Percentiles rank a stretch among this genome's conserved stretches.
Evolutionary conservation across 2,329 filamentous ascomycete genomes (phyloP).

Genomic region (Botrytis paeoniae): DNA sequence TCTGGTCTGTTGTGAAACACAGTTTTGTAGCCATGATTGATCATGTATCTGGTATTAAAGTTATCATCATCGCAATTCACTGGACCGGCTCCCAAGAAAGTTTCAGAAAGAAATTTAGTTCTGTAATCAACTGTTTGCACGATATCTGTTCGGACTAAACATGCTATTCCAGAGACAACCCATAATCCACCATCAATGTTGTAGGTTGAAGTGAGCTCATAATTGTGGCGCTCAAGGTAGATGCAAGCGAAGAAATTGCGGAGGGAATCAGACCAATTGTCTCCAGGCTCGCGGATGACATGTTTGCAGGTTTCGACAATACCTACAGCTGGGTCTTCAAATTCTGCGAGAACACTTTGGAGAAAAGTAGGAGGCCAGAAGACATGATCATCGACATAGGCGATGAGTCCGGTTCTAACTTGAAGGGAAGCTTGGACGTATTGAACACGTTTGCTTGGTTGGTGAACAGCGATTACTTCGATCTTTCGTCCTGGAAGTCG

Average conservation of each 20-base stretch:
- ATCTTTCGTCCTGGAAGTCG: neutral
- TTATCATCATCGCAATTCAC: slow-evolving; percentile 60
- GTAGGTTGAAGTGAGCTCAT: slow-evolving; percentile 55
- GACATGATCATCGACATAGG: slow-evolving; percentile 28
- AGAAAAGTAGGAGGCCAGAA: slow-evolving; percentile 28
- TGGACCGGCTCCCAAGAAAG: slow-evolving; percentile 47
- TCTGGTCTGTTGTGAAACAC: slow-evolving; percentile 52
- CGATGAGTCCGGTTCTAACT: slow-evolving; percentile 24
- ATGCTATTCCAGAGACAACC: slow-evolving; percentile 56
- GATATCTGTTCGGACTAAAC: slow-evolving; percentile 49
- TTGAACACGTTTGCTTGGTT: slow-evolving; percentile 25
- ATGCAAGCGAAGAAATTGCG: slow-evolving; percentile 55
- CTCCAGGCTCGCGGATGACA: slow-evolving; percentile 42
- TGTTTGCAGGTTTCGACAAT: slow-evolving; percentile 56
- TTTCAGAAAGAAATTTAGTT: slow-evolving; percentile 47
- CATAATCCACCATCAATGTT: slow-evolving; percentile 58
- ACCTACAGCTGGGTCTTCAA: slow-evolving; percentile 43
- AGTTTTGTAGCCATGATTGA: slow-evolving; percentile 50
- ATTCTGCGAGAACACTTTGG: slow-evolving; percentile 23
- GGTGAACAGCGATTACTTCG: slow-evolving; percentile 8
- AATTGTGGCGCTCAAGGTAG: slow-evolving; percentile 63
- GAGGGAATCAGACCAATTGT: slow-evolving; percentile 19
- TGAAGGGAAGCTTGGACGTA: slow-evolving; percentile 21
- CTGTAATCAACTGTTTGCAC: slow-evolving; percentile 46
- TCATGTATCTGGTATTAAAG: slow-evolving; percentile 54